Evolutionary conservation across 768 basidiomycete species (phyloP), one percentile per base, ranked within the genome.

Genomic region (Cyathus striatus): DNA sequence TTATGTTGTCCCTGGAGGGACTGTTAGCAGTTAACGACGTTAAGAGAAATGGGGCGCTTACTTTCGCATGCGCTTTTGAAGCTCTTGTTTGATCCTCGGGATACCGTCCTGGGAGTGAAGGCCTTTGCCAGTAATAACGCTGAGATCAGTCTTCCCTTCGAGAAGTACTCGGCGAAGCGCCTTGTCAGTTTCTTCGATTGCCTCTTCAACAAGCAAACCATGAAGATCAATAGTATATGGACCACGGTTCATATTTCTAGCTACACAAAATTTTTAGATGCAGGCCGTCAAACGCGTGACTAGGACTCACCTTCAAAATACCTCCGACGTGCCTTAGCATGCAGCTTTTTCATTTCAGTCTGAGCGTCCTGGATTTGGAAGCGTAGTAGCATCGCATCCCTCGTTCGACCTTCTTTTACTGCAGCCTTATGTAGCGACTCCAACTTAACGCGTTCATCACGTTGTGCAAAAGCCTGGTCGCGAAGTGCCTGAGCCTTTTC

Each of bases 61-160:
- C 86, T 78, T 82, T 38, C 72, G 58, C 81, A 94, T 84, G 41
- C 86, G 72, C 38, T 78, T 75, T 50, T 82, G 78, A 27, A 97
- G 79, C 1, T 85, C 86, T 10, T 86, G 83, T 56, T 88, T 92
- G 53, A 98, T 67, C 57, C 89, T 89, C 1, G 90, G 83, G 7
- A 77, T 69, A 38, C 81, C 76, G 4, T 73, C 67, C 4, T 70
- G 60, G 2, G 88, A 91, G 63, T 97, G 94, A 24, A 86, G 60
- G 2, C 94, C 94, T 58, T 90, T 93, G 16, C 89, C 89, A 2
- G 75, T 72, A 48, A 78, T 75, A 3, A 78, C 68, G 6, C 57
- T 58, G 25, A 78, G 53, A 4, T 55, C 53, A 1, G 54, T 49
- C 4, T 62, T 49, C 7, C 63, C 68, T 38, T 59, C 58, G 27